phyloP scores from a whole-genome alignment of 257 asterid genomes.

The Anisodus tanguticus region DNA sequence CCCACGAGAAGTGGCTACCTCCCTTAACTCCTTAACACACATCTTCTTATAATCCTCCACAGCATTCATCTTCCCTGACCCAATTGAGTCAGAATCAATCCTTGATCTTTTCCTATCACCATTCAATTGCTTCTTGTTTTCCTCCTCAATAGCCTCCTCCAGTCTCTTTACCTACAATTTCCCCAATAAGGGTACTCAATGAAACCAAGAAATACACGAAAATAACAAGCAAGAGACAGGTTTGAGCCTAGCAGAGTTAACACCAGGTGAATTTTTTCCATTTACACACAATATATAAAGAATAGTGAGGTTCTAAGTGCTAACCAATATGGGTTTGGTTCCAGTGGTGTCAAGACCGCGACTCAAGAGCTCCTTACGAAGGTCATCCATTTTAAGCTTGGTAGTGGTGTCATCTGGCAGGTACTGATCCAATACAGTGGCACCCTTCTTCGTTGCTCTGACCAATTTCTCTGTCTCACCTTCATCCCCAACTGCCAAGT shows the following conservation, averaged over 20 bases:
- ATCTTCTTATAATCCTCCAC: slow-evolving; percentile 55
- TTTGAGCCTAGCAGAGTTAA: no score
- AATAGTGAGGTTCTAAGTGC: background rate
- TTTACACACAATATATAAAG: no score
- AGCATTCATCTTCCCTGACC: slow-evolving; percentile 48
- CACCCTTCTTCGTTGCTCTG: slow-evolving; percentile 77
- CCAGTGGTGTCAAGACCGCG: slow-evolving; percentile 85
- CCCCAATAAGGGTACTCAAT: background rate
- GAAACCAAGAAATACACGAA: background rate
- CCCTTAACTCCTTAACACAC: slow-evolving; percentile 74
- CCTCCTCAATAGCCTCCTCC: slow-evolving; percentile 54
- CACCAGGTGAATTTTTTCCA: no score
- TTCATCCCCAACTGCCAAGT: slow-evolving; percentile 34
- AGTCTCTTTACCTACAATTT: slow-evolving; percentile 68
- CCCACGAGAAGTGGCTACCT: slow-evolving; percentile 62
- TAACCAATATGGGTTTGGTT: slow-evolving; percentile 65
- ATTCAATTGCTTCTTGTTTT: slow-evolving; percentile 38
- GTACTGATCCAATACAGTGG: slow-evolving; percentile 77
- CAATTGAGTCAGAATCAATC: slow-evolving; percentile 46
- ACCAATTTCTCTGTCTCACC: slow-evolving; percentile 54
- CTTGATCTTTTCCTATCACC: slow-evolving; percentile 57
- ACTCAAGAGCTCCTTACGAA: slow-evolving; percentile 64
- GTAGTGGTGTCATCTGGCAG: slow-evolving; percentile 75
- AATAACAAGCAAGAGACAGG: background rate
- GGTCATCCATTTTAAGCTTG: slow-evolving; percentile 74